Base-by-base conservation (phyloP, 306 rosid species). In the Styphnolobium japonicum region DNA sequence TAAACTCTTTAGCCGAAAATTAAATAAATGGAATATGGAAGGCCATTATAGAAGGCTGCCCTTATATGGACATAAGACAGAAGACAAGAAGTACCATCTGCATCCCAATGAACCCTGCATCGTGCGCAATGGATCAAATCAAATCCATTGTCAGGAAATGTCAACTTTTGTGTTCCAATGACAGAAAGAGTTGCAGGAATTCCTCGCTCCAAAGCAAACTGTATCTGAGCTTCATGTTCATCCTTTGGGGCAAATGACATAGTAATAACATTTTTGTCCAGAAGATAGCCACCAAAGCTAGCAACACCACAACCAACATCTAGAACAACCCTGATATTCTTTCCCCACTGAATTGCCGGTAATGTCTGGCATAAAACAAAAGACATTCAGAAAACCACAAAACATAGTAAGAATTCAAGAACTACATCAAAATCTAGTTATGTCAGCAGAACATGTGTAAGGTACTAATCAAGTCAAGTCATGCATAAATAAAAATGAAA, bases 291-390 rank as follows among this genome's bases (percentile, higher is more conserved):
- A 53, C 97, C 98, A 71, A 93, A 93, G 87, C 98, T 93, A 75
- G 98, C 98, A 73, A 93, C 98, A 12, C 97, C 98, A 81, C 97
- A 93, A 31, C 98, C 98, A 53, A 86, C 97, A 80, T 93, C 98
- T 18, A 93, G 87, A 83, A 91, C 79, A 79, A 91, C 97, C 86
- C 98, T 87, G 65, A 89, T 86, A 51, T 88, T 83, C 78, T 84
- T 75, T 71, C 97, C 98, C 98, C 97, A 93, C 56, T 83, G 68
- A 67, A 88, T 83, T 18, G 22, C 5, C n/a, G 90, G 84, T 55
- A 86, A 81, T 46, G 89, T 87, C 98, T 93, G 67, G 18, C 57
- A 73, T 40, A 42, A 53, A 57, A 39, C 23, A 46, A 36, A 81
- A 22, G 22, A 45, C 40, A 75, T 39, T 27, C 66, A 84, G 43